Evolutionary conservation across 306 rosid species (phyloP), one percentile per base, ranked within the genome.

Genomic region (Rosa lucieae): DNA sequence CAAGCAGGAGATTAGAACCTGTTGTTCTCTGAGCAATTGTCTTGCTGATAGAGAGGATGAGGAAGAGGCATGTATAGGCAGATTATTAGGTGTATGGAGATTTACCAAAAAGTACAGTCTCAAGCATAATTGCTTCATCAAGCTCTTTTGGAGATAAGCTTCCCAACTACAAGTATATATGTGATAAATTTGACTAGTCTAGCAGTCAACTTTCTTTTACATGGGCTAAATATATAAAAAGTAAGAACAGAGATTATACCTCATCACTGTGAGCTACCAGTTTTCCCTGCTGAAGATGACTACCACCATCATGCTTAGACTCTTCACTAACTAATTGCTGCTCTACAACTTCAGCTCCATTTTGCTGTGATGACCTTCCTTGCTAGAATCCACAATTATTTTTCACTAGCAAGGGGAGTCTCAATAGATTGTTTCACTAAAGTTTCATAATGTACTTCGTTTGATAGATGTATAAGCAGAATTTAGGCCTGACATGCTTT

Each of bases 81-180:
- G 87, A 61, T 4, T 52, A 79, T 61, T 63, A 81, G 89, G 84
- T 80, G 59, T 72, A 44, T 67, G 82, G 77, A 65, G 78, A n/a
- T 80, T 76, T 74, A 67, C 90, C 85, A 77, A 84, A 90, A 83
- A 89, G 78, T 44, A 92, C 88, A 81, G 62, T 76, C 83, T 94
- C 98, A 66, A 89, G 86, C 89, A 87, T 58, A 76, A 89, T 69
- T 56, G 96, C 91, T 79, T 92, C 94, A 48, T 87, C 82, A 63
- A 92, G 85, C 92, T 94, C 98, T 49, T 90, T 88, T 9, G 89
- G 77, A 84, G 96, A 87, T 66, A 90, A 85, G 86, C 79, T 88
- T 49, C 86, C 92, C 90, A 92, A 88, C 97, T 94, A 58, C 67
- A 82, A 82, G 78, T n/a, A 56, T 48, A 81, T 75, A 68, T 17